A percentile compares a stretch with the other conserved stretches of the same genome.
Evolutionary conservation across 2,329 filamentous ascomycete genomes (phyloP).

Genomic region (Cercospora citrullina): DNA sequence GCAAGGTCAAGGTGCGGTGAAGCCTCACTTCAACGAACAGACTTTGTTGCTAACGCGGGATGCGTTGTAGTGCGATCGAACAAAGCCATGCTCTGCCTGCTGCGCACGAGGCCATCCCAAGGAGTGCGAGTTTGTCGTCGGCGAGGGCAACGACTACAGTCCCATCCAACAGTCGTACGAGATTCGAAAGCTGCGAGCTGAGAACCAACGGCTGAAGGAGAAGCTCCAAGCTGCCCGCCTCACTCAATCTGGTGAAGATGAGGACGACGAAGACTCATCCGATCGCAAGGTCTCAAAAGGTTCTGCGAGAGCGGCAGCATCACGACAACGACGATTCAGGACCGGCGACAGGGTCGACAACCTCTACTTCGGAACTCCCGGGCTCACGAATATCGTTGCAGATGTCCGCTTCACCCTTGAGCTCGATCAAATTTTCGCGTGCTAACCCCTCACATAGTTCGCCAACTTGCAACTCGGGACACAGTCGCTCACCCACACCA

Average conservation of each 20-base stretch:
- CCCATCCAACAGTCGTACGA: constrained; percentile 52
- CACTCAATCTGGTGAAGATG: constrained; percentile 41
- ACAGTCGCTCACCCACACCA: constrained; percentile 47
- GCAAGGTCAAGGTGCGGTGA: constrained; percentile 49
- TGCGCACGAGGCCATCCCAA: constrained; percentile 51
- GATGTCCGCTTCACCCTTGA: constrained; percentile 42
- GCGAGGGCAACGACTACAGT: constrained; percentile 49
- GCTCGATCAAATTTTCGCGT: constrained; percentile 9
- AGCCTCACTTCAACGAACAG: constrained; percentile 4
- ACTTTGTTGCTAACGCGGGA: constrained; percentile 17
- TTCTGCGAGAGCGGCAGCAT: constrained; percentile 28
- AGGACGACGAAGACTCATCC: constrained; percentile 37
- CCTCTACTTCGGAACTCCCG: constrained; percentile 54
- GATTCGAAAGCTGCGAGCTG: constrained; percentile 48
- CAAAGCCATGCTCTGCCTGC: constrained; percentile 52
- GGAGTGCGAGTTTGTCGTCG: constrained; percentile 49
- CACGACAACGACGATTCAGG: constrained; percentile 40
- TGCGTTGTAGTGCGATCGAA: constrained; percentile 48
- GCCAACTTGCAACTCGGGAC: constrained; percentile 44
- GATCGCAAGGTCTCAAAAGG: constrained; percentile 30
- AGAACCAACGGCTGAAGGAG: constrained; percentile 49
- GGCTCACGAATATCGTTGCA: constrained; percentile 48
- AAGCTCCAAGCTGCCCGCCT: constrained; percentile 39
- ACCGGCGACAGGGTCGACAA: constrained; percentile 46
- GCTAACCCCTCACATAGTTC: constrained; percentile 38